Evolutionary conservation across 2,329 filamentous ascomycete species (phyloP), one percentile per base, ranked within the genome.

Genomic region (Emmonsia crescens): DNA sequence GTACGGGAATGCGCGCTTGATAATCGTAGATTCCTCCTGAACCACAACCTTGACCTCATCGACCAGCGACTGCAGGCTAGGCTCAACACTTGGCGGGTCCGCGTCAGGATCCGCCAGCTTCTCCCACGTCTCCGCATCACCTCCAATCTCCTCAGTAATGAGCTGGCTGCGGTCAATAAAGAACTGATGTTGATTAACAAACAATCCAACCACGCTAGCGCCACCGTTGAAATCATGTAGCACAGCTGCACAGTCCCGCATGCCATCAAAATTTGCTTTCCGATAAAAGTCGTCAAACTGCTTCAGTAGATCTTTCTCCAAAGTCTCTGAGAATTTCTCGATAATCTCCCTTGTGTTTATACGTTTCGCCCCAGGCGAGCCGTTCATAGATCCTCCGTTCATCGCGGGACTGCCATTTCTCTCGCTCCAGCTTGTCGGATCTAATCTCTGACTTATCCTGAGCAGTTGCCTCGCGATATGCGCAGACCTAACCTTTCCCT

Each of bases 181-280:
- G 81, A 99, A 99, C 71, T 96, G 91, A 76, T 99, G 95, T 74
- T 99, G 94, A 72, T 99, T 99, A 71, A 99, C 93, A 74, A 97
- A 99, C 12, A 93, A 82, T 16, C 90, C 93, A 74, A 96, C 96
- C 63, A 97, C 94, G 72, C 92, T 97, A 62, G 91, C 86, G 59
- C 94, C 94, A 59, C 94, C 91, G 73, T 93, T 96, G 80, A 99
- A 99, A 75, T 97, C 94, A 72, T 94, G 84, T 64, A 99, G 80
- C 49, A 96, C 94, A 70, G 89, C 89, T 60, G 95, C 90, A 73
- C 94, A 99, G 73, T 97, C 94, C 77, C 90, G 88, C 95, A 99
- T 99, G 69, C 95, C 92, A 67, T 96, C 91, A 71, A 96, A 96
- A 75, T 97, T 96, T 69, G 96, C 91, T 68, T 89, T 86, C 65